phyloP scores from a whole-genome alignment of 805 yeast genomes.

The Nakazawaea wickerhamii region DNA sequence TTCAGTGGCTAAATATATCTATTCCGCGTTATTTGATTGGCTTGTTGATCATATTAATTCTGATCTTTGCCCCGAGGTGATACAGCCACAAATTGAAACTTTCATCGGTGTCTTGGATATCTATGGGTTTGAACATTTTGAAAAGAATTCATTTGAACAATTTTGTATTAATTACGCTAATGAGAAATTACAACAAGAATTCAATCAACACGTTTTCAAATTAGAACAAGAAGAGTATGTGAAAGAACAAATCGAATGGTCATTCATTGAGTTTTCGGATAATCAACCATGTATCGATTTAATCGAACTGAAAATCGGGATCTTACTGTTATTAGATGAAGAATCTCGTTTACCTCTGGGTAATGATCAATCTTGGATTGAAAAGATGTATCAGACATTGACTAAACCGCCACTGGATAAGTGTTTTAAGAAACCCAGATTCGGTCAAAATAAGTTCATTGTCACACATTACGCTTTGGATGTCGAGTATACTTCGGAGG shows the following conservation, averaged over 20 bases:
- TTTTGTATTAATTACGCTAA: conserved; percentile 96
- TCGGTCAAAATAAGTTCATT: conserved; percentile 86
- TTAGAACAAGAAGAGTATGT: conserved; percentile 94
- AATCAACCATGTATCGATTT: conserved; percentile 94
- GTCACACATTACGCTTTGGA: conserved; percentile 94
- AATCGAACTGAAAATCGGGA: conserved; percentile 86
- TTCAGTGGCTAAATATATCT: conserved; percentile 93
- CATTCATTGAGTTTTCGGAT: conserved; percentile 91
- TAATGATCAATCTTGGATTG: conserved; percentile 86
- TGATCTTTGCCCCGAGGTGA: conserved; percentile 74
- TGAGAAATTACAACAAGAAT: conserved; percentile 95
- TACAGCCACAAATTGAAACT: conserved; percentile 51
- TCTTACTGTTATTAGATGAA: conserved; percentile 84
- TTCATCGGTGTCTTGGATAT: conserved; percentile 97
- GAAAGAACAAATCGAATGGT: conserved; percentile 91
- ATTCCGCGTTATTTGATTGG: conserved; percentile 94
- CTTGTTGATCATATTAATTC: conserved; percentile 77
- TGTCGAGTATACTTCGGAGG: conserved; percentile 86
- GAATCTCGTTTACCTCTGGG: conserved; percentile 95
- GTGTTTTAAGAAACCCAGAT: conserved; percentile 88
- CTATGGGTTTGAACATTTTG: conserved; percentile 96
- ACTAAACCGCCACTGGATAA: conserved; percentile 70
- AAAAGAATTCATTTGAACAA: conserved; percentile 91
- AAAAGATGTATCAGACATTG: conserved; percentile 81
- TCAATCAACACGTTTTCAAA: conserved; percentile 95